These are phyloP conservation scores for Chytriomyces sp. DNA, from an alignment of 192 early-diverging fungal genomes.

Conservation along the genomic window DNA sequence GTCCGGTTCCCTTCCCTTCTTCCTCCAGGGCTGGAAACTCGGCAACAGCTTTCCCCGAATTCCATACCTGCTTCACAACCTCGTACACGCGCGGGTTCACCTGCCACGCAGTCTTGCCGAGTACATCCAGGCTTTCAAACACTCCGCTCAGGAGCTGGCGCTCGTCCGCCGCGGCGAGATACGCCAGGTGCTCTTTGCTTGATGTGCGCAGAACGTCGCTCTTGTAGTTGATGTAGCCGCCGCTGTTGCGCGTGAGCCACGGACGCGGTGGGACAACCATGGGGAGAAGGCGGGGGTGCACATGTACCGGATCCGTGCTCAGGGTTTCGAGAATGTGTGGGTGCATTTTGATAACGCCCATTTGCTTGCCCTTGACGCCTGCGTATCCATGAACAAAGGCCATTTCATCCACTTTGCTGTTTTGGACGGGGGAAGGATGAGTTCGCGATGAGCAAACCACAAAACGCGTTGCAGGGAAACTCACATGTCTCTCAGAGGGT, in stretches of 20 bases:
- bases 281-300: conserved; percentile 81
- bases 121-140: conserved; percentile 78
- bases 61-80: conserved; percentile 85
- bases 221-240: conserved; percentile 80
- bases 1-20: conserved; percentile 5
- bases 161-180: conserved; percentile 78
- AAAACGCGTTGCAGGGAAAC: background rate
- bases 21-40: conserved; percentile 68
- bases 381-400: conserved; percentile 78
- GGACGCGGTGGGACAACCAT: conserved; percentile 92
- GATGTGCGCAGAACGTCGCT: conserved; percentile 77
- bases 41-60: conserved; percentile 61
- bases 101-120: conserved; percentile 85
- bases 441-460: conserved; percentile 13
- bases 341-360: conserved; percentile 76
- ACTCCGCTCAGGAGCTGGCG: conserved; percentile 67
- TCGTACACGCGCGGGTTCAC: conserved; percentile 84
- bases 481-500: conserved; percentile 46
- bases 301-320: conserved; percentile 56
- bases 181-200: conserved; percentile 72
- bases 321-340: conserved; percentile 70
- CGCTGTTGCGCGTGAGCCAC: conserved; percentile 83
- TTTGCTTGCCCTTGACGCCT: conserved; percentile 50
- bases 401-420: conserved; percentile 56
- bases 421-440: no score